Evolutionary conservation across 306 rosid genomes (phyloP).

Genomic region (Aeschynomene evenia): DNA sequence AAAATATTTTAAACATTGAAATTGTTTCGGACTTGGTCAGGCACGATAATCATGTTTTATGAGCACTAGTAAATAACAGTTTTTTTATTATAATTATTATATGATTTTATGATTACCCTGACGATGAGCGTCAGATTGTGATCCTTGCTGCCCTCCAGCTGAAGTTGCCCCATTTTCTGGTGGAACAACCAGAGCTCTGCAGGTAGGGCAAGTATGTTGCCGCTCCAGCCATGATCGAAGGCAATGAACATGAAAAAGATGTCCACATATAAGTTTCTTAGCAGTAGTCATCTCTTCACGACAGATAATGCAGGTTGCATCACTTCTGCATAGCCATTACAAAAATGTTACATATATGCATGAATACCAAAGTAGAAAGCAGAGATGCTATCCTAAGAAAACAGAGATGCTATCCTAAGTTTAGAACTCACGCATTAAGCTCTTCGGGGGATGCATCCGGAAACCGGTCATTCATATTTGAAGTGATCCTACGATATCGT

Average conservation of each 20-base stretch:
- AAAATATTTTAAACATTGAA: conserved; percentile 18
- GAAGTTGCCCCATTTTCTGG: conserved; percentile 69
- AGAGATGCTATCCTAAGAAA: conserved; percentile 7
- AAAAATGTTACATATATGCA: conserved; percentile 15
- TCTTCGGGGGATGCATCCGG: conserved; percentile 98
- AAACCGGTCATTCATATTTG: conserved; percentile 98
- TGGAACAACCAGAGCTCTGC: conserved; percentile 95
- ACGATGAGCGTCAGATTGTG: conserved; percentile 62
- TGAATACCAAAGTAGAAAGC: conserved; percentile 6
- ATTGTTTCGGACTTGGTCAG: not conserved
- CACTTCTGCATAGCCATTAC: conserved; percentile 67
- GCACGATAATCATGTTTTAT: conserved; percentile 9
- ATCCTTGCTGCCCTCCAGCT: conserved; percentile 64
- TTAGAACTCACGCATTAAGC: conserved; percentile 75
- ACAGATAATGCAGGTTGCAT: conserved; percentile 96
- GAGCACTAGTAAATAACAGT: not conserved
- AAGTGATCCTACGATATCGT: conserved; percentile 94
- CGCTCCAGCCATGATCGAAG: conserved; percentile 99
- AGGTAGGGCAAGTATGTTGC: conserved; percentile 97
- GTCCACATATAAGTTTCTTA: conserved; percentile 95
- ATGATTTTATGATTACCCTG: conserved; percentile 51
- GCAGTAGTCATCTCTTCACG: conserved; percentile 99
- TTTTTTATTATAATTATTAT: no score
- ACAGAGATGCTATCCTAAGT: conserved; percentile 8
- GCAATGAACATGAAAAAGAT: conserved; percentile 92